phyloP scores from a whole-genome alignment of 2,329 filamentous ascomycete species.

The Chaetomium globosum region DNA sequence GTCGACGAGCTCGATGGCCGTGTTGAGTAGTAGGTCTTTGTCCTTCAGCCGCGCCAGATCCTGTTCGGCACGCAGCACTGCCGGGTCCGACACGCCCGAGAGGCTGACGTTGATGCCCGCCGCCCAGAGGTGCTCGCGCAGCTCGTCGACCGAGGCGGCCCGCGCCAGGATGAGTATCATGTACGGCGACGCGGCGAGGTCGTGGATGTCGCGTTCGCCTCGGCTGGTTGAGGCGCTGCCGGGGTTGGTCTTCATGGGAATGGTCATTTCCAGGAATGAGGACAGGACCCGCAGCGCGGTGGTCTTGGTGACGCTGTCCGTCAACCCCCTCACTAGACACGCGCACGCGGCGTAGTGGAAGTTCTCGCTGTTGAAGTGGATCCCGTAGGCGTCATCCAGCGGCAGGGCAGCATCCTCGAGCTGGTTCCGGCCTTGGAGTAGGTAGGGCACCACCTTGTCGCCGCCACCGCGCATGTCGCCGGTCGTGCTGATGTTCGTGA shows the following conservation, averaged over 20 bases:
- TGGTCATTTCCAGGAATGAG: conserved; percentile 61
- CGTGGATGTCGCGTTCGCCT: conserved; percentile 34
- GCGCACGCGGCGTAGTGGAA: conserved; percentile 70
- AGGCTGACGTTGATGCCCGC: conserved; percentile 53
- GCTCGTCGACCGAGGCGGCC: conserved; percentile 59
- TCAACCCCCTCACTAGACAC: conserved; percentile 64
- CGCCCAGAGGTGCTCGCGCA: conserved; percentile 65
- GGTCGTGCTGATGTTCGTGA: conserved; percentile 65
- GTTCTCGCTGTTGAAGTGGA: conserved; percentile 64
- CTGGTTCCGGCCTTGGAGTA: conserved; percentile 62
- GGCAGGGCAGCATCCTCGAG: conserved; percentile 64
- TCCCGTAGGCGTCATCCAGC: conserved; percentile 66
- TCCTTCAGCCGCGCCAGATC: conserved; percentile 56
- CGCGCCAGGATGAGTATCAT: conserved; percentile 62
- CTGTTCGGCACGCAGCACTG: conserved; percentile 42
- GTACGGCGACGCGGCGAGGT: conserved; percentile 57
- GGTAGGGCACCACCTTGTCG: conserved; percentile 60
- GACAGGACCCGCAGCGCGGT: conserved; percentile 63
- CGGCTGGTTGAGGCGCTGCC: not conserved
- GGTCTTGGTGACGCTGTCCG: conserved; percentile 62
- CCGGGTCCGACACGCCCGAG: conserved; percentile 41
- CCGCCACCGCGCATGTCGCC: conserved; percentile 61
- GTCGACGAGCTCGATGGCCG: conserved; percentile 66
- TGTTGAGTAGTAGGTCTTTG: conserved; percentile 63
- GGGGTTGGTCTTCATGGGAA: not conserved